phyloP scores from a whole-genome alignment of 768 basidiomycete species.

The Tricholoma sp. region DNA sequence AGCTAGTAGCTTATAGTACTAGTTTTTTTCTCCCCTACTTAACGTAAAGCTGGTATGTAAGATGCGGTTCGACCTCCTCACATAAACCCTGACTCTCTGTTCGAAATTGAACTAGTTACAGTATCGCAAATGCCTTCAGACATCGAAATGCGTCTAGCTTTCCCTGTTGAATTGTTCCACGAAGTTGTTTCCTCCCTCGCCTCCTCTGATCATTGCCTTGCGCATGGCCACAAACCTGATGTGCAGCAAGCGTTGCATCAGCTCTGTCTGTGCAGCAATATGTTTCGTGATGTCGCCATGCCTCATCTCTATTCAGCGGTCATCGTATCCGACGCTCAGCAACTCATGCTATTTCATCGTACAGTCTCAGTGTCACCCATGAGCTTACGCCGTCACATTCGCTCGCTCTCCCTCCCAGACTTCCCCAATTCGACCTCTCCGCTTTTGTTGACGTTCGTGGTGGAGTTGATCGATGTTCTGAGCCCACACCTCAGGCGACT shows the following conservation, averaged over 20 bases:
- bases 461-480: background rate
- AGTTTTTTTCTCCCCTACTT: too few species aligned
- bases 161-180: background rate
- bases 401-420: background rate
- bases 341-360: background rate
- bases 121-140: background rate
- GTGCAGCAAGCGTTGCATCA: background rate
- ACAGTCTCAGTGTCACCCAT: background rate
- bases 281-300: background rate
- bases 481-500: background rate
- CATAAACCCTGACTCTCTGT: too few species aligned
- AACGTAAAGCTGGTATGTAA: too few species aligned
- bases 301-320: background rate
- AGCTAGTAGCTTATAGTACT: too few species aligned
- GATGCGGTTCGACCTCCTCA: too few species aligned
- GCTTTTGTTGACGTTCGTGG: background rate
- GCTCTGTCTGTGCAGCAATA: background rate
- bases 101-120: background rate
- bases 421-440: background rate
- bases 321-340: background rate
- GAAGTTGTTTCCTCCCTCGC: background rate
- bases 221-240: background rate
- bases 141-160: background rate
- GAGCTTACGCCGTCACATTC: background rate
- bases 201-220: background rate